A percentile compares a stretch with the other conserved stretches of the same genome.
phyloP scores from a whole-genome alignment of 2,329 filamentous ascomycete species.

The Alternaria alternata region DNA sequence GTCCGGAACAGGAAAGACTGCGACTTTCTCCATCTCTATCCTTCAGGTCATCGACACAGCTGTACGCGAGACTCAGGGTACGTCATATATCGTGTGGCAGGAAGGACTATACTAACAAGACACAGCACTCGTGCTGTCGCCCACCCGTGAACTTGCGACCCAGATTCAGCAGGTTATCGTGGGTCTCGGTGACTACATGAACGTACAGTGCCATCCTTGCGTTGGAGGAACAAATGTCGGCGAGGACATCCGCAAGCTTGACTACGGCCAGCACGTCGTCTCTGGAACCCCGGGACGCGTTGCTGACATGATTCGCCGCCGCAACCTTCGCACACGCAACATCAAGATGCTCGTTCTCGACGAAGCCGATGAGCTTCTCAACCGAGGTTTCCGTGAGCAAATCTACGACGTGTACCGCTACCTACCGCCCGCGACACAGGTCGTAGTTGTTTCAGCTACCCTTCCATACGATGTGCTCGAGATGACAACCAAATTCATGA shows the following conservation, averaged over 20 bases:
- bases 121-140: conserved; percentile 86
- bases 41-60: conserved; percentile 95
- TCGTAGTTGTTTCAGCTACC: conserved; percentile 97
- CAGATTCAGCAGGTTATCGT: conserved; percentile 99
- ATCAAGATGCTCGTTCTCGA: conserved; percentile 83
- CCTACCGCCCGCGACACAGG: conserved; percentile 93
- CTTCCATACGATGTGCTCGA: conserved; percentile 97
- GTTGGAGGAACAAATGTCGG: conserved; percentile 98
- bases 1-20: conserved; percentile 95
- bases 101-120: conserved; percentile 18
- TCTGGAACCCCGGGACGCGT: conserved; percentile 97
- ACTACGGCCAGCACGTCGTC: conserved; percentile 97
- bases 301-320: conserved; percentile 80
- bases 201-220: conserved; percentile 97
- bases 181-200: conserved; percentile 99
- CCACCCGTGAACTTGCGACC: conserved; percentile 94
- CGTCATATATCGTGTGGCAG: conserved; percentile 6
- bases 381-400: conserved; percentile 95
- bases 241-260: conserved; percentile 96
- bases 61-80: conserved; percentile 84
- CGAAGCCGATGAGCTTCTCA: conserved; percentile 81
- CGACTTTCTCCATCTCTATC: conserved; percentile 95
- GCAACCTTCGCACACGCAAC: conserved; percentile 74
- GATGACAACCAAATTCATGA: conserved; percentile 99
- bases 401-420: conserved; percentile 99